Percentiles rank a stretch among this genome's conserved stretches.
Evolutionary conservation across 441 rosid genomes (phyloP).

Genomic region (Biscutella laevigata): DNA sequence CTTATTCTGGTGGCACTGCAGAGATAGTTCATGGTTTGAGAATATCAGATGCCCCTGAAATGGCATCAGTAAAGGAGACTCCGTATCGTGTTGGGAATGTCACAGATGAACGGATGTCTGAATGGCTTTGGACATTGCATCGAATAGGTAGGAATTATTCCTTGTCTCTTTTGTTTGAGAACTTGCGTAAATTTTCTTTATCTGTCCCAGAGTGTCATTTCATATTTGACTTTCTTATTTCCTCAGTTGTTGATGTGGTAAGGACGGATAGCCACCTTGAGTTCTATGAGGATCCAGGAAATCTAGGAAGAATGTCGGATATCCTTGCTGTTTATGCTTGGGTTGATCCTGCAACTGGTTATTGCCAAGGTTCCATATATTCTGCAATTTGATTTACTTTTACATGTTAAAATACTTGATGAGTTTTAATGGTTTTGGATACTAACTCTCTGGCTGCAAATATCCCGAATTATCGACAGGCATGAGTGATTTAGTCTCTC

Average conservation of each 20-base stretch:
- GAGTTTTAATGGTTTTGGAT: neutral
- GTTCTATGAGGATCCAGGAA: slow-evolving; percentile 76
- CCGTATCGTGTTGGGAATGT: slow-evolving; percentile 35
- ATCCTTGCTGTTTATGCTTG: slow-evolving; percentile 97
- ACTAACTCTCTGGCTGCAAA: slow-evolving; percentile 14
- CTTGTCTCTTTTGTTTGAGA: slow-evolving; percentile 12
- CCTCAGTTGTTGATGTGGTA: slow-evolving; percentile 91
- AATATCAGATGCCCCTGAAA: slow-evolving; percentile 56
- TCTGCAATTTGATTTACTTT: neutral
- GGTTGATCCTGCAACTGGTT: slow-evolving; percentile 96
- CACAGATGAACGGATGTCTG: slow-evolving; percentile 59
- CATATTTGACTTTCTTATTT: slow-evolving; percentile 16
- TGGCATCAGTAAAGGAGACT: slow-evolving; percentile 38
- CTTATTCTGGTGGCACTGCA: slow-evolving; percentile 32
- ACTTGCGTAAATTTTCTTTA: neutral
- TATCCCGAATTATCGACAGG: slow-evolving; percentile 58
- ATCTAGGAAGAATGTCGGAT: slow-evolving; percentile 92
- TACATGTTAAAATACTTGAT: neutral
- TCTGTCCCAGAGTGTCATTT: neutral
- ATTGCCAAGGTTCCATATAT: slow-evolving; percentile 75
- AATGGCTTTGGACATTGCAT: slow-evolving; percentile 96
- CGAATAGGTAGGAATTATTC: slow-evolving; percentile 48
- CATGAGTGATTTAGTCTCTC: slow-evolving; percentile 95
- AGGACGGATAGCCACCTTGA: slow-evolving; percentile 93
- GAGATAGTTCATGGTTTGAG: slow-evolving; percentile 47